Evolutionary conservation across 1,139 yeast species (phyloP).

Genomic region (Candida glucosophila): DNA sequence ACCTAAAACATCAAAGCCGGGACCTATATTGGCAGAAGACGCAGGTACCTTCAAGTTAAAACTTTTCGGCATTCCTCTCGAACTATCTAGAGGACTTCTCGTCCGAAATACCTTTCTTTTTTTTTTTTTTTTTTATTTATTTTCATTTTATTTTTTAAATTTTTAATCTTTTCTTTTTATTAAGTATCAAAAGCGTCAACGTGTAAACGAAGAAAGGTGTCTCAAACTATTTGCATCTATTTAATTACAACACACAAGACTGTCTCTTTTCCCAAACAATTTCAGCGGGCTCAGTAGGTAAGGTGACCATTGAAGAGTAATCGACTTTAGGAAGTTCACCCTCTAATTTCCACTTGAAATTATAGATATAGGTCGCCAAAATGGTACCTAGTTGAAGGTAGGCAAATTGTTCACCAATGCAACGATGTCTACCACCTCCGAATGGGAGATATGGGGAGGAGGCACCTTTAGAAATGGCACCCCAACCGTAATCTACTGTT

Average conservation of each 20-base stretch:
- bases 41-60: slow-evolving; percentile 80
- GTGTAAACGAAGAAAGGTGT: too few species aligned
- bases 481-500: slow-evolving; percentile 88
- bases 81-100: too few species aligned
- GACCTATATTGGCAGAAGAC: slow-evolving; percentile 96
- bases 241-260: slow-evolving; percentile 17
- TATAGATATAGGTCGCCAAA: slow-evolving; percentile 66
- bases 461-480: slow-evolving; percentile 93
- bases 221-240: too few species aligned
- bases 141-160: too few species aligned
- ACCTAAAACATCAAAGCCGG: slow-evolving; percentile 95
- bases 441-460: slow-evolving; percentile 93
- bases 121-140: too few species aligned
- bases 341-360: slow-evolving; percentile 68
- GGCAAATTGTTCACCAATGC: slow-evolving; percentile 98
- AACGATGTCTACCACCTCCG: slow-evolving; percentile 99
- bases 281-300: slow-evolving; percentile 71
- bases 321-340: slow-evolving; percentile 71
- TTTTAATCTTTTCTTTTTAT: too few species aligned
- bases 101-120: too few species aligned
- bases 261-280: slow-evolving; percentile 69
- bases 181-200: too few species aligned
- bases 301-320: slow-evolving; percentile 87
- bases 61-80: slow-evolving; percentile 17
- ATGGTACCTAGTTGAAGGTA: slow-evolving; percentile 87